phyloP scores from a whole-genome alignment of 352 stramenopile genomes.

The Phytophthora kernoviae region DNA sequence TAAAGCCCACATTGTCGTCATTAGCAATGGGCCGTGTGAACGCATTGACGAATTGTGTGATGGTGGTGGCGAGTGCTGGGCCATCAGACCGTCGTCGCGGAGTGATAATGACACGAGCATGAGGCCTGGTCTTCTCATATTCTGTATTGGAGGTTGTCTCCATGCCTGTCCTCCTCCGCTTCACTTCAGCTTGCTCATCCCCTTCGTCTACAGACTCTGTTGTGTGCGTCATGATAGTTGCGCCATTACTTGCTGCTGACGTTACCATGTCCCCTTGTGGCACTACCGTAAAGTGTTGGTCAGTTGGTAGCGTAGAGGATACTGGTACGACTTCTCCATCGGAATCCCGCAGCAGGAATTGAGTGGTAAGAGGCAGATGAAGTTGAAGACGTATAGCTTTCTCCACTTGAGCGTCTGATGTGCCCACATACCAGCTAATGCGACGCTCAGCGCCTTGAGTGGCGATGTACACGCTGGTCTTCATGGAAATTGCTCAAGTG shows the following conservation, averaged over 20 bases:
- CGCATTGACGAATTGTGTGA: conserved; percentile 51
- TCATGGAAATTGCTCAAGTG: conserved; percentile 16
- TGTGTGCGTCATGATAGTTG: not conserved
- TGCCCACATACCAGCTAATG: conserved; percentile 62
- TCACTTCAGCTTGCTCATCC: conserved; percentile 4
- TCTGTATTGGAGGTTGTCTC: not conserved
- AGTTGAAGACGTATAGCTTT: conserved; percentile 48
- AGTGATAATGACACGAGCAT: not conserved
- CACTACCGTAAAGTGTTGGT: conserved; percentile 39
- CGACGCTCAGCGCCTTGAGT: conserved; percentile 21
- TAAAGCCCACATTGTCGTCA: conserved; percentile 68
- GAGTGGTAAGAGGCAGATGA: conserved; percentile 14
- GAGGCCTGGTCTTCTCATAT: not conserved
- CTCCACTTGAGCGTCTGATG: conserved; percentile 53
- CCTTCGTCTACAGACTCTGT: no score
- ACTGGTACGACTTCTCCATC: conserved; percentile 56
- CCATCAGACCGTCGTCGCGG: not conserved
- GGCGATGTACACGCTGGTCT: conserved; percentile 34
- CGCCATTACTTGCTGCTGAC: not conserved
- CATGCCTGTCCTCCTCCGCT: conserved; percentile 17
- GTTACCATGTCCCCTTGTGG: conserved; percentile 12
- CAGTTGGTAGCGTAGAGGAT: conserved; percentile 36
- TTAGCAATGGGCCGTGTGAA: conserved; percentile 59
- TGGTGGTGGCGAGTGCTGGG: conserved; percentile 34
- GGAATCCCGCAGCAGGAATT: conserved; percentile 50